Evolutionary conservation across 164 flowering plant genomes (phyloP), one percentile per base, ranked within the genome.

Genomic region (Sextonia rubra): DNA sequence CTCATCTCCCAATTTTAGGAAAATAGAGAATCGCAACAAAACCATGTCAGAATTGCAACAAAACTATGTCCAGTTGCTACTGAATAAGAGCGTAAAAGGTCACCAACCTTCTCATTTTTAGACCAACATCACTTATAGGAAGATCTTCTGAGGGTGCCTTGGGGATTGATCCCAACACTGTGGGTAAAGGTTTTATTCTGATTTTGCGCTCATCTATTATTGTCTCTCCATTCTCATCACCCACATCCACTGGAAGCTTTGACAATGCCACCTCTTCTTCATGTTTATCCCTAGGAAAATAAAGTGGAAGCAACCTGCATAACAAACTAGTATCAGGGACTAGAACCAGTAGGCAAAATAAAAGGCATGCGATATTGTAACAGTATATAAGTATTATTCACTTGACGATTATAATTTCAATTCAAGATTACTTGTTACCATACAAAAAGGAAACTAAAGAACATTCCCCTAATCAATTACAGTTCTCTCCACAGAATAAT

Each of bases 171-270:
- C 83, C 86, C 49, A 90, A 76, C 24, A 75, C 76, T 69, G 81
- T 86, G 32, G 97, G 99, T 78, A 96, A 83, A 69, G 97, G 89
- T 81, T 85, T 83, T 82, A 96, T 93, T 85, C 99, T 88, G 79
- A 96, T 96, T 84, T 96, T 96, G 47, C 99, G 97, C 73, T 96
- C 99, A 83, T 88, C 92, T 72, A 91, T 87, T 63, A 80, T 78
- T 30, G 99, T 92, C 81, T 96, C 99, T 70, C 99, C 99, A 88
- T 96, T 93, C 83, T 96, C 99, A 83, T 96, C 99, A 70, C 99
- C 98, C 75, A 96, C 99, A 85, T 96, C 99, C 25, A 97, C 96
- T 75, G 99, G 99, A 79, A 96, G 98, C 80, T 96, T 96, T 64
- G 85, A 83, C n/a, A 88, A 73, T 47, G 98, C 99, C 60, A 93